A percentile compares a stretch with the other conserved stretches of the same genome.
Conservation (phyloP, 108 stramenopile genomes). For the Pseudonitzschia multistriata region DNA sequence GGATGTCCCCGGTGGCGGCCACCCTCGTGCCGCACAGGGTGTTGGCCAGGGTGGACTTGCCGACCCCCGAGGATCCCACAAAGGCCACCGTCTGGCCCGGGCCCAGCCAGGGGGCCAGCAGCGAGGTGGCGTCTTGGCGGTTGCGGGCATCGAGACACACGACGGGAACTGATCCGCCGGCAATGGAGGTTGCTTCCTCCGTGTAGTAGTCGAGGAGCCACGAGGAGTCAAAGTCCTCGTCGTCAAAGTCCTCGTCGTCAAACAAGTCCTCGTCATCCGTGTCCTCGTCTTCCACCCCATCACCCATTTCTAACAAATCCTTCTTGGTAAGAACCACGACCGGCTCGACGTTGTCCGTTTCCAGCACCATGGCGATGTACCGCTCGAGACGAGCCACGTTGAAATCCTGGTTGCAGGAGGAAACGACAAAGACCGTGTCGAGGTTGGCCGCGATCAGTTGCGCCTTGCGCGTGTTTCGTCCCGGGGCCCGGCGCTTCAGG, state of each 20-base stretch:
- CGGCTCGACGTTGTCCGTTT: conserved; percentile 13
- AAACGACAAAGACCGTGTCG: conserved; percentile 16
- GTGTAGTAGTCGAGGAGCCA: conserved; percentile 16
- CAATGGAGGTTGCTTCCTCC: conserved; percentile 4
- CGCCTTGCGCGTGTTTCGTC: conserved; percentile 3
- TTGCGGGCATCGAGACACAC: conserved; percentile 11
- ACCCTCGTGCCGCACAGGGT: not conserved
- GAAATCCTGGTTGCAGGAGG: conserved; percentile 13
- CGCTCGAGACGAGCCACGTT: conserved; percentile 18
- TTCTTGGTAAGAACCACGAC: conserved; percentile 14
- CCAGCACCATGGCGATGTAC: conserved; percentile 17
- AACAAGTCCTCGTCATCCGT: not conserved
- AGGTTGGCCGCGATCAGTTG: conserved; percentile 17
- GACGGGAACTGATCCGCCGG: conserved; percentile 12
- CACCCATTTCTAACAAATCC: not conserved
- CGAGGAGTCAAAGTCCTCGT: not conserved
- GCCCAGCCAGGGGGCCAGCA: conserved; percentile 16
- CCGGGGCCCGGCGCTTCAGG: conserved; percentile 8
- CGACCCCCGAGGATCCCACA: conserved; percentile 15
- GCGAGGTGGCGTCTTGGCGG: not conserved
- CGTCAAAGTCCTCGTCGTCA: conserved; percentile 1
- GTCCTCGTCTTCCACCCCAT: not conserved
- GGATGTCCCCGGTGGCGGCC: conserved; percentile 6
- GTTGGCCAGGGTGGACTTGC: conserved; percentile 33
- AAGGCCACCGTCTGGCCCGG: conserved; percentile 17